A percentile compares a stretch with the other conserved stretches of the same genome.
Evolutionary conservation across 2,329 filamentous ascomycete genomes (phyloP).

Genomic region (Microdochium bolleyi): DNA sequence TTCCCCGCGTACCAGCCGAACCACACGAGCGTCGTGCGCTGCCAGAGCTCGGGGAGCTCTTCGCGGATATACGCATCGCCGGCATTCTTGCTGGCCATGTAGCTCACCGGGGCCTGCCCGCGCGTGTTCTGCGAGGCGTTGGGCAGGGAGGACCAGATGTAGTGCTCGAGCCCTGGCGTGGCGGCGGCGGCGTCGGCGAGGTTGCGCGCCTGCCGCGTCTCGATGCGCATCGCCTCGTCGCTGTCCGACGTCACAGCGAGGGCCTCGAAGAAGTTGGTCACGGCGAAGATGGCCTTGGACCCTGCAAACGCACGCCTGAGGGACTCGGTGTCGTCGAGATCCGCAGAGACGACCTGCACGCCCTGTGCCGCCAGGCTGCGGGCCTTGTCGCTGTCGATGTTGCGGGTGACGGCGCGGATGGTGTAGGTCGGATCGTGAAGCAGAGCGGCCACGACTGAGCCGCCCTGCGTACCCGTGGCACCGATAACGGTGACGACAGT

Average conservation of each 20-base stretch:
- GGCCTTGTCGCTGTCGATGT: slow-evolving; percentile 8
- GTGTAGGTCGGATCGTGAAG: slow-evolving; percentile 9
- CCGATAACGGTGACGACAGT: slow-evolving; percentile 2
- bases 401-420: slow-evolving; percentile 16
- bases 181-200: slow-evolving; percentile 10
- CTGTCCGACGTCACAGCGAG: slow-evolving; percentile 5
- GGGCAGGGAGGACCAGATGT: slow-evolving; percentile 14
- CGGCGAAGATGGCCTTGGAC: slow-evolving; percentile 16
- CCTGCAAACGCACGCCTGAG: slow-evolving; percentile 13
- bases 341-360: slow-evolving; percentile 13
- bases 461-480: slow-evolving; percentile 9
- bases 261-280: slow-evolving; percentile 18
- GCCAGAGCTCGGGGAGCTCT: slow-evolving; percentile 5
- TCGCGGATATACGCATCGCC: slow-evolving; percentile 2
- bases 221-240: slow-evolving; percentile 7
- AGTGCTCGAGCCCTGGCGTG: slow-evolving; percentile 8
- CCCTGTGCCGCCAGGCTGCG: slow-evolving; percentile 8
- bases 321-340: slow-evolving; percentile 8
- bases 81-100: slow-evolving; percentile 11
- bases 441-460: slow-evolving; percentile 9
- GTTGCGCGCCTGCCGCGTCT: slow-evolving; percentile 11
- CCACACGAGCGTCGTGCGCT: slow-evolving; percentile 14
- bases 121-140: slow-evolving; percentile 2
- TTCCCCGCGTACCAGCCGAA: slow-evolving; percentile 8
- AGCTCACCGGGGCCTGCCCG: slow-evolving; percentile 10